Evolutionary conservation across 108 stramenopile genomes (phyloP).

Genomic region (Craspedostauros australis): DNA sequence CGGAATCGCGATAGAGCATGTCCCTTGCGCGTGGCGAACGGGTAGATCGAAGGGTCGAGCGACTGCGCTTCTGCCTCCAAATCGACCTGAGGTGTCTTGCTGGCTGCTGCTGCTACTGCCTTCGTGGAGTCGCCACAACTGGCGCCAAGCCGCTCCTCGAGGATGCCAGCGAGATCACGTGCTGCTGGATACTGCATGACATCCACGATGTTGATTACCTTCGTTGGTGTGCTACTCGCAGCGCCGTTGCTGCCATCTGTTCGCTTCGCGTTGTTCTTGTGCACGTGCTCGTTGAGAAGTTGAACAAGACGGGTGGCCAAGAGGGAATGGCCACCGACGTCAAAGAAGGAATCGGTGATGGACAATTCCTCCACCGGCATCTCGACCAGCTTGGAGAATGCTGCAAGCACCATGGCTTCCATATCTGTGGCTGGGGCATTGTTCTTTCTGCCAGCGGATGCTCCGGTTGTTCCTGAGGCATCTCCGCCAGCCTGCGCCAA

Average conservation of each 20-base stretch:
- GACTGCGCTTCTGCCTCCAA: constrained; percentile 24
- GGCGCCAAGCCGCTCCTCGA: background rate
- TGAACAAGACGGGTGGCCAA: constrained; percentile 51
- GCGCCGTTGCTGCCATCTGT: background rate
- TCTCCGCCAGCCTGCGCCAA: too few relatives aligned
- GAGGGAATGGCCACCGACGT: constrained; percentile 70
- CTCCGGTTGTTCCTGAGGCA: too few relatives aligned
- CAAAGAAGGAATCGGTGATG: constrained; percentile 47
- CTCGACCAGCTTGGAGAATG: constrained; percentile 16
- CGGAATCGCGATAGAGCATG: constrained; percentile 27
- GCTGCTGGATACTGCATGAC: constrained; percentile 20
- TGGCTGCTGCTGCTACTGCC: too few relatives aligned
- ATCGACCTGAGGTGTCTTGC: constrained; percentile 6
- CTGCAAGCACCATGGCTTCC: constrained; percentile 15
- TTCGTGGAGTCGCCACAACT: background rate
- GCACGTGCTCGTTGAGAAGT: constrained; percentile 27
- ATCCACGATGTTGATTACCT: constrained; percentile 8
- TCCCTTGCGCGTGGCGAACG: constrained; percentile 19
- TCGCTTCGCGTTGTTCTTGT: background rate
- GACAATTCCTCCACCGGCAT: constrained; percentile 12
- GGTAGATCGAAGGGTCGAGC: constrained; percentile 21
- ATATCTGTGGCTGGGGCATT: constrained; percentile 16
- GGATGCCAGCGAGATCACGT: constrained; percentile 1
- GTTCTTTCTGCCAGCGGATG: too few relatives aligned
- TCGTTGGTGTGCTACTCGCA: background rate